Base-by-base conservation (phyloP, 2,329 filamentous ascomycete genomes). In the Xylariaceae sp. region DNA sequence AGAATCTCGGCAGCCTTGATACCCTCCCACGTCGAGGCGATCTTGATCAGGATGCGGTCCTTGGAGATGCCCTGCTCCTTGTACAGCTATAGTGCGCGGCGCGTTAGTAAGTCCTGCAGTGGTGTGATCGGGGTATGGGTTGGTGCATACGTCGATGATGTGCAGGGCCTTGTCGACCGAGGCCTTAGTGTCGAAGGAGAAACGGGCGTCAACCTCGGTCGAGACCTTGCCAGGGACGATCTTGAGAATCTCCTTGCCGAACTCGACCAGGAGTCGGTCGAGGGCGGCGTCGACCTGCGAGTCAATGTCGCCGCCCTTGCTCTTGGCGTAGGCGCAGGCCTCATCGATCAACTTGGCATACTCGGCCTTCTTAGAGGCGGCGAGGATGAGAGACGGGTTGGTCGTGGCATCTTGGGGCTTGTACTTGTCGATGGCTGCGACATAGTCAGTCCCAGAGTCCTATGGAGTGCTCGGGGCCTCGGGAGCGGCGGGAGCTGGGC, bases 371-470 rank as follows among this genome's bases (percentile, higher is more conserved):
- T 98, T 96, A 61, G 92, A 89, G 46, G 92, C 92, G 51, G 89
- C 90, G 61, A 98, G 83, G 67, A 98, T 96, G 63, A 98, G 77
- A 45, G 92, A 96, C 40, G 92, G 92, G 80, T 98, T 98, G 72
- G 92, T 98, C 64, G 92, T 98, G 59, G 92, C 92, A 85, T 98
- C 92, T 76, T 98, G 89, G 48, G 92, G 92, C 80, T 94, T 94
- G 81, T 98, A 98, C 75, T 96, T 95, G 74, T 75, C 89, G 65
- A 98, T 98, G 65, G 89, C 89, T 79, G 68, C 63, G 30, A 21
- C 23, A 32, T 9, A 31, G 40, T 52, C 33, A 51, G 43, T 38
- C 23, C 22, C 19, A 19, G 7, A 24, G 15, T 5, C 7, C 12
- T 14, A 18, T 23, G 13, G 16, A 31, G 24, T 12, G 11, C 15